Base-by-base conservation (phyloP, 495 filamentous ascomycete species). In the Penicillium malachiteum region DNA sequence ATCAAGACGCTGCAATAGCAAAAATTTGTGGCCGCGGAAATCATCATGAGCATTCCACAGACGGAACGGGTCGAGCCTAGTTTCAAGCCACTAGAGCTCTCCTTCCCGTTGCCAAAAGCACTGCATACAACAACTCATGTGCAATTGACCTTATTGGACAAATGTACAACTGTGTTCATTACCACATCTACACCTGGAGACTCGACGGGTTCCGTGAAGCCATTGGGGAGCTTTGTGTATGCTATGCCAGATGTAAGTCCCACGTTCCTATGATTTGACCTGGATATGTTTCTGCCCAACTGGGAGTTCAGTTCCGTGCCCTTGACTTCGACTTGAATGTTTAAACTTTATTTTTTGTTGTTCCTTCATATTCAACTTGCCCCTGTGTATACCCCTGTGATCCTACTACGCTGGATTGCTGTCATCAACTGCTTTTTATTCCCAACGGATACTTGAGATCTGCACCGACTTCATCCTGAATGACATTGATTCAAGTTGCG, bases 211-310 rank as follows among this genome's bases (percentile, higher is more conserved):
- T 65, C 67, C 2, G 40, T 69, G 17, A 76, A 75, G 56, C 69
- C 74, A 14, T 71, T 79, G 71, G 76, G 76, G 8, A 93, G 89
- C 54, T 94, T 97, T 67, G 88, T 97, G 42, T 96, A 96, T 69
- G 88, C 94, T 17, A 82, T 97, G 68, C 93, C 92, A 26, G 87
- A 95, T 73, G 92, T 96, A 73, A 63, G 82, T 74, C 33, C n/a
- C 31, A 10, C 17, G 16, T 42, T 26, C 21, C 21, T 1, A 26
- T 26, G 21, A 11, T 5, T n/a, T 16, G 7, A 17, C 18, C n/a
- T 52, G 11, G 5, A 32, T n/a, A 6, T 43, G 31, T 44, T 31
- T 26, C 21, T 32, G 21, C 32, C 40, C 31, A 21, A 26, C 1
- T 26, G 21, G n/a, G 21, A 49, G 13, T 11, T 37, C 30, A 37